Evolutionary conservation across 2,329 filamentous ascomycete species (phyloP), one percentile per base, ranked within the genome.

Genomic region (Fusarium torulosum): DNA sequence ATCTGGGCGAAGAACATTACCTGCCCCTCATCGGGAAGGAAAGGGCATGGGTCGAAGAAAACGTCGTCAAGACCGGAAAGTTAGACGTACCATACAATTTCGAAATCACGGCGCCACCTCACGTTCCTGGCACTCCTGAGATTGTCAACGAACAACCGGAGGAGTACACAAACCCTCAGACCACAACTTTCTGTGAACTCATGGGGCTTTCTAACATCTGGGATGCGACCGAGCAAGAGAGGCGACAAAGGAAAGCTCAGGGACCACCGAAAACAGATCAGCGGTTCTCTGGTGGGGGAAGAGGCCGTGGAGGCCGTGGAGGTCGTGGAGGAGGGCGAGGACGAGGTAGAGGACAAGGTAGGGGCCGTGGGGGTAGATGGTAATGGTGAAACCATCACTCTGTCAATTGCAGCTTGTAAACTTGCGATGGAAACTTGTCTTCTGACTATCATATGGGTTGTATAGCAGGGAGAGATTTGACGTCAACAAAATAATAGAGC

Each of bases 131-230:
- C 0, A 80, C 84, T 8, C 86, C 88, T 0, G 86, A 90, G 66
- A 83, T 81, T 23, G 86, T 88, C 0, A 73, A 82, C 0, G 82
- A 89, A n/a, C 86, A 89, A 76, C 93, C 94, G 2, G 81, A 83
- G 2, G 94, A 97, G 79, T 95, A 95, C 76, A 93, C 88, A 6
- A 98, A 96, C 74, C 90, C 91, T 14, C 95, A 98, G 79, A 98
- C 94, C 8, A 83, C 82, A n/a, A 79, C 83, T 4, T 98, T 95
- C 75, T 99, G 96, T 78, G 82, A 89, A 56, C 79, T 98, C 55
- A 73, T 98, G 2, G 89, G 86, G 10, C 89, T 99, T 33, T 81
- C 86, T 7, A 97, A 98, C 76, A 83, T 89, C 11, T 97, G 88
- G 82, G 84, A 91, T 71, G 86, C 91, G 3, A 88, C 81, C n/a